phyloP scores from a whole-genome alignment of 768 basidiomycete species.

The Lactarius trivialis region DNA sequence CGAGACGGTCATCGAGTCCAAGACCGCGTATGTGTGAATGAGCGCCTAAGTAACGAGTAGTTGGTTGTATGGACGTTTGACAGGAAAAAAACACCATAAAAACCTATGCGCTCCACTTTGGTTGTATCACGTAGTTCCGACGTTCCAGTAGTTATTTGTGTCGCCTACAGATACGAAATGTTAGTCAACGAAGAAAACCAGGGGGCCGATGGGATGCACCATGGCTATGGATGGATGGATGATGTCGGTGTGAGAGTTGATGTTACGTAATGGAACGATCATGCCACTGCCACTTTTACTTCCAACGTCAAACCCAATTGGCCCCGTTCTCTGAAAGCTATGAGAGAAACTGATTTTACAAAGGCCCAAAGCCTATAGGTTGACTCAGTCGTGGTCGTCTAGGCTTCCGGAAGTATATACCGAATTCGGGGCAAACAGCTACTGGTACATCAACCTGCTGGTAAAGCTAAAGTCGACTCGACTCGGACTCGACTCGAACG shows the following conservation, averaged over 20 bases:
- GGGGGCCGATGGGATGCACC: conserved; percentile 24
- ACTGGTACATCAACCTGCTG: neutral
- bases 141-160: conserved; percentile 71
- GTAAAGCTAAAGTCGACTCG: neutral
- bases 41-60: conserved; percentile 46
- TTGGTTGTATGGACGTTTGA: conserved; percentile 7
- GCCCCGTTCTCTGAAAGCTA: neutral
- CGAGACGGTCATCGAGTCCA: conserved; percentile 86
- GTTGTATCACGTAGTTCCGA: conserved; percentile 81
- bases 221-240: conserved; percentile 20
- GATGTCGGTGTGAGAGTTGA: neutral
- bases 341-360: neutral
- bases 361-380: neutral
- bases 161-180: conserved; percentile 35
- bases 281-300: neutral
- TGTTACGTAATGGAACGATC: neutral
- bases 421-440: neutral
- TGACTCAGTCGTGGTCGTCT: neutral
- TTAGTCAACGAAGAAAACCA: neutral
- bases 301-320: neutral
- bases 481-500: neutral
- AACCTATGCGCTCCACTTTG: conserved; percentile 91
- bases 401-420: neutral
- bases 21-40: conserved; percentile 95
- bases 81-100: conserved; percentile 14